phyloP scores from a whole-genome alignment of 305 asterid genomes.

The Stenogyne calaminthoides region DNA sequence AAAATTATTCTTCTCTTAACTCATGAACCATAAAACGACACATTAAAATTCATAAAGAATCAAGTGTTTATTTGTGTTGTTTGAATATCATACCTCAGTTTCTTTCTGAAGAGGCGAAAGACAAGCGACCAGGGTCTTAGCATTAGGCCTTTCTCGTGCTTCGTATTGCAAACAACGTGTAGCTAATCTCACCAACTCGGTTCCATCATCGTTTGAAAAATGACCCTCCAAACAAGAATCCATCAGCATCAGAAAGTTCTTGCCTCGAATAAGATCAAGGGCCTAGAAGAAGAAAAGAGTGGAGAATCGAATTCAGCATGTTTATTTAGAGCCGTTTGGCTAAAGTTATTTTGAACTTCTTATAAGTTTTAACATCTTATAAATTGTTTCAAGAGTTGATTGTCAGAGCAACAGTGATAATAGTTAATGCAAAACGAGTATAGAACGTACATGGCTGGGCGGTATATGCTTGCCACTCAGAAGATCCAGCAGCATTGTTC shows the following conservation, averaged over 20 bases:
- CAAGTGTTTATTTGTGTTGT: not conserved
- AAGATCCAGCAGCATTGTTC: slow-evolving; percentile 75
- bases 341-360: too few species aligned
- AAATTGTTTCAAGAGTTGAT: not conserved
- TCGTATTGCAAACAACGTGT: slow-evolving; percentile 71
- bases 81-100: slow-evolving; percentile 45
- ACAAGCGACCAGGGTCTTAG: slow-evolving; percentile 52
- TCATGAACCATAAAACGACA: not conserved
- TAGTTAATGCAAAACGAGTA: not conserved
- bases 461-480: slow-evolving; percentile 83
- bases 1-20: not conserved
- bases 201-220: slow-evolving; percentile 62
- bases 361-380: too few species aligned
- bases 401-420: not conserved
- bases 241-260: slow-evolving; percentile 62
- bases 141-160: slow-evolving; percentile 68
- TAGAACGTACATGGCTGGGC: slow-evolving; percentile 63
- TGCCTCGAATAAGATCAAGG: slow-evolving; percentile 62
- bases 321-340: not conserved
- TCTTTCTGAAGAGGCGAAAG: slow-evolving; percentile 59
- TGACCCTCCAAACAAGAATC: slow-evolving; percentile 80
- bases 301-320: not conserved
- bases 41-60: not conserved
- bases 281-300: slow-evolving; percentile 41
- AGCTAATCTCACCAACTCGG: slow-evolving; percentile 65